Evolutionary conservation across 495 filamentous ascomycete genomes (phyloP), one percentile per base, ranked within the genome.

Genomic region (Extremus antarcticus): DNA sequence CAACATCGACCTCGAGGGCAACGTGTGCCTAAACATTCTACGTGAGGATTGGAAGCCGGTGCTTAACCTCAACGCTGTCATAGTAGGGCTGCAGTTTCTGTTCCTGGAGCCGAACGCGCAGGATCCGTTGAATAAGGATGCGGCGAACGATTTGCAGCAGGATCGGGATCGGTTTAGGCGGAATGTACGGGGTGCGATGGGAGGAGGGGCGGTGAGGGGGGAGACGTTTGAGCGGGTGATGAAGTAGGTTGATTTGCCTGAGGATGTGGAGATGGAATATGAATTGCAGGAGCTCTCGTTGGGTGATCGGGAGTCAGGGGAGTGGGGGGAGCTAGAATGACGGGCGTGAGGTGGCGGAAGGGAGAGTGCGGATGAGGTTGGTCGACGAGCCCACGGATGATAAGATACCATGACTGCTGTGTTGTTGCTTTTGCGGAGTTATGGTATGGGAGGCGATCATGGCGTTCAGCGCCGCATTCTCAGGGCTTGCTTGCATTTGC

Each of bases 11-110:
- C 76, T 94, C 47, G 92, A 98, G 64, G 92, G 92, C 39, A 98
- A 98, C 65, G 89, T 98, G 15, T 98, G 92, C 73, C 70, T 98
- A 62, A 98, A 98, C 67, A 97, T 98, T 56, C 71, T 98, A 64
- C 75, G 92, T 53, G 92, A 97, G 74, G 92, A 98, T 74, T 98
- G 92, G 92, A 97, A 96, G 74, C 92, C 92, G 0, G 92, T 97
- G 20, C 73, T 98, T 66, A 97, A 97, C 66, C 69, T 98, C 64
- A 94, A 96, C 69, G 90, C 92, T 13, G 90, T 96, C 24, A 91
- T 98, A 63, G 90, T 98, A 20, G 92, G 92, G 22, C 72, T 98
- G 68, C 92, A 97, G 85, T 96, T 95, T 70, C 76, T 98, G 40
- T 98, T 97, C 75, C 84, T 98, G 25, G 92, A 98, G 68, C 92